Evolutionary conservation across 805 yeast genomes (phyloP).

Genomic region (Spathaspora arborariae): DNA sequence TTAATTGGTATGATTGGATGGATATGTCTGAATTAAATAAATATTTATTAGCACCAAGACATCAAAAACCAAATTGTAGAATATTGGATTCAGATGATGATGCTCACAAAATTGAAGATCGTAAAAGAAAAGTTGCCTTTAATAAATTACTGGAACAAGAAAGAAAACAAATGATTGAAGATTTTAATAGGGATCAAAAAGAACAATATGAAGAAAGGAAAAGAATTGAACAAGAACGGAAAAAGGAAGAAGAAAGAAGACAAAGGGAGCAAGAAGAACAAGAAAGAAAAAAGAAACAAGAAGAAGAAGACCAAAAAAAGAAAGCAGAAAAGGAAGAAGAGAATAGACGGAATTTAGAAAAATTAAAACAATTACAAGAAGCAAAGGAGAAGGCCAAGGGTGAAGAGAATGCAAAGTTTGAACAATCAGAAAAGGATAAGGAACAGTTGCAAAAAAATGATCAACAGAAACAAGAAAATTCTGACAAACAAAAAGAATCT

Average conservation of each 20-base stretch:
- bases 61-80: constrained; percentile 36
- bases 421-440: neutral
- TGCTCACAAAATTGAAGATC: constrained; percentile 5
- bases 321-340: neutral
- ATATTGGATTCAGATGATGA: constrained; percentile 36
- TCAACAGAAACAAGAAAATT: neutral
- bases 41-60: constrained; percentile 19
- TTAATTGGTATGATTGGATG: constrained; percentile 57
- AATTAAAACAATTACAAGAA: neutral
- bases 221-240: constrained; percentile 7
- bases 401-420: neutral
- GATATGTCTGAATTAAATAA: constrained; percentile 42
- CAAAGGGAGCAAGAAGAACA: constrained; percentile 9
- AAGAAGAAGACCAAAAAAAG: constrained; percentile 2
- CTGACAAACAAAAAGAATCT: neutral
- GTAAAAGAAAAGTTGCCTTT: constrained; percentile 5
- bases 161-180: constrained; percentile 9
- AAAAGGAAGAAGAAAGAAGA: constrained; percentile 7
- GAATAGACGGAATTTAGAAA: constrained; percentile 1
- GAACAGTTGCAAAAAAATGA: constrained; percentile 4
- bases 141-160: constrained; percentile 8
- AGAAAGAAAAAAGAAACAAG: constrained; percentile 8
- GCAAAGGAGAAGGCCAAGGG: neutral
- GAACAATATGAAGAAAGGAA: constrained; percentile 3
- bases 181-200: constrained; percentile 7